Evolutionary conservation across 805 yeast species (phyloP), one percentile per base, ranked within the genome.

Genomic region (Metschnikowia continentalis): DNA sequence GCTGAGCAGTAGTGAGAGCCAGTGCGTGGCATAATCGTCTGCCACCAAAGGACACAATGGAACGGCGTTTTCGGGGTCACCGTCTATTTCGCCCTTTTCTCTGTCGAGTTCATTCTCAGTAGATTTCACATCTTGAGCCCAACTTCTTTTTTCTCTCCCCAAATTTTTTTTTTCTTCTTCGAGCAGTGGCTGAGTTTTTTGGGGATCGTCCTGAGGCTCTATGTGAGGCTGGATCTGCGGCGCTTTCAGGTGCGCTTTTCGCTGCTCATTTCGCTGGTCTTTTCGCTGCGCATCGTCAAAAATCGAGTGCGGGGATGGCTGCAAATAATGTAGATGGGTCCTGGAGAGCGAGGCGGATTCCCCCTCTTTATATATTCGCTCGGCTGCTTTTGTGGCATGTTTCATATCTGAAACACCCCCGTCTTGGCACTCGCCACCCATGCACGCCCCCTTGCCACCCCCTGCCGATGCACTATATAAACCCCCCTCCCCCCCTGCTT

Each of bases 31-130:
- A 33, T 77, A 69, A 48, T 77, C 76, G 51, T 83, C 88, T 0
- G 88, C 83, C n/a, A 79, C 61, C 35, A 86, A 62, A 0, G 90
- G 90, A 35, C 72, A 57, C 3, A 84, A 52, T 0, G 89, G 86
- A 8, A 30, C 10, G 26, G 50, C 53, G 1, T 39, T 23, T 7
- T 22, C 32, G 11, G 30, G 30, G 30, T 26, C 30, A 26, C 30
- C 11, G 11, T 26, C 30, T 26, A 26, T 8, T 26, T 2, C 11
- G 4, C 30, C 10, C 30, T 26, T 26, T 26, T 26, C 30, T 8
- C 13, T 26, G 5, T 26, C 11, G 5, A 26, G 11, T 8, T 26
- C 30, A 26, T 26, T 26, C 4, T 26, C 30, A 26, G 40, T 14
- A 22, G 26, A 13, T 6, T 11, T 37, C 14, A 3, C 7, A 13